These are phyloP conservation scores for Phytopythium chamaehyphon DNA, from an alignment of 352 stramenopile species.

Conservation along the genomic window DNA sequence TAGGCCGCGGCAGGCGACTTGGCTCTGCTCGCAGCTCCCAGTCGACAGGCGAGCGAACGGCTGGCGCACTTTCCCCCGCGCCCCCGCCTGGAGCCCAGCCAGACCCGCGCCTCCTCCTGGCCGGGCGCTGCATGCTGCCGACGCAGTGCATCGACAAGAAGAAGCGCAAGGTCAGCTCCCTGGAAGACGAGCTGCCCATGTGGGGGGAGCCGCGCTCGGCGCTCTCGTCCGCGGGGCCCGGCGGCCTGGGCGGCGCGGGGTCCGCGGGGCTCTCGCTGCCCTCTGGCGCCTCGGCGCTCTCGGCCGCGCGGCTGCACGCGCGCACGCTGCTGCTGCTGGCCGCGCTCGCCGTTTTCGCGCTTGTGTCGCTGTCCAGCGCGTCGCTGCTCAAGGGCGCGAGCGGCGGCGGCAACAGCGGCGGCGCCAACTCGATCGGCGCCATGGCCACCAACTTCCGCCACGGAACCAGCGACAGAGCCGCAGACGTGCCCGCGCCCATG, in stretches of 20 bases:
- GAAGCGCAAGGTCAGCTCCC: constrained; percentile 79
- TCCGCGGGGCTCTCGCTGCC: constrained; percentile 25
- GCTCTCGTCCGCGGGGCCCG: constrained; percentile 8
- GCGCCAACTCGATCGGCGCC: constrained; percentile 18
- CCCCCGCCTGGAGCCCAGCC: too few species aligned
- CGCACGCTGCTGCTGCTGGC: constrained; percentile 45
- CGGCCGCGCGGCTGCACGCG: constrained; percentile 42
- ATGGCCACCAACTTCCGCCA: constrained; percentile 10
- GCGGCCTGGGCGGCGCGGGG: constrained; percentile 12
- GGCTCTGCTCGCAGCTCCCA: too few species aligned
- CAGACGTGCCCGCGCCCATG: background rate
- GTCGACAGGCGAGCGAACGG: too few species aligned
- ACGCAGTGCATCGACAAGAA: constrained; percentile 51
- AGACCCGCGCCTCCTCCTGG: too few species aligned
- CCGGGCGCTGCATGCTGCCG: constrained; percentile 22
- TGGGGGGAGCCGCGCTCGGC: constrained; percentile 38
- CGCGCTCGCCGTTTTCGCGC: constrained; percentile 44
- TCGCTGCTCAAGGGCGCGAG: constrained; percentile 20
- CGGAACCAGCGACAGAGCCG: background rate
- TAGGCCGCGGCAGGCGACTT: too few species aligned
- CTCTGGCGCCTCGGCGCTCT: constrained; percentile 19
- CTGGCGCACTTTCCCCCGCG: too few species aligned
- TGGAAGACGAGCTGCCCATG: constrained; percentile 48
- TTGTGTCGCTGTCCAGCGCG: constrained; percentile 58
- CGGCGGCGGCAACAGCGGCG: constrained; percentile 9